phyloP scores from a whole-genome alignment of 305 asterid species.

The Fraxinus paxiana region DNA sequence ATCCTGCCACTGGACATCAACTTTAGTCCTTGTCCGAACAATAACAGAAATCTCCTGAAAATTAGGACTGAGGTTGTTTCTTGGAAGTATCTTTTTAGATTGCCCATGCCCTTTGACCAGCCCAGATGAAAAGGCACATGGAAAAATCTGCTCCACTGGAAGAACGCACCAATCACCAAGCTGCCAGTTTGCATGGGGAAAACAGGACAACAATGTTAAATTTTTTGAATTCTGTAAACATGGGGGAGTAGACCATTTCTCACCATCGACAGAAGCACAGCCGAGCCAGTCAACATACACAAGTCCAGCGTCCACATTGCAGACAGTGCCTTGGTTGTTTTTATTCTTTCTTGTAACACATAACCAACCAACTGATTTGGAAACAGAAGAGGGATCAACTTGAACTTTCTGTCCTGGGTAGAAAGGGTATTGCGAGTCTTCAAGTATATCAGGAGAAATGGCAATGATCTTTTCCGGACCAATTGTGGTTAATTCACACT shows the following conservation, averaged over 20 bases:
- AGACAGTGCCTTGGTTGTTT: slow-evolving; percentile 53
- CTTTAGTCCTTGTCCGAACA: slow-evolving; percentile 61
- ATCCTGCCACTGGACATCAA: slow-evolving; percentile 90
- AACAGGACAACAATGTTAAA: slow-evolving; percentile 57
- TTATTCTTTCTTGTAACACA: slow-evolving; percentile 50
- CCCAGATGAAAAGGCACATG: slow-evolving; percentile 23
- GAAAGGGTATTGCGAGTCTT: slow-evolving; percentile 73
- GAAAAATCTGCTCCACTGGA: slow-evolving; percentile 28
- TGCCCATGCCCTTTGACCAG: slow-evolving; percentile 26
- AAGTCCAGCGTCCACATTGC: slow-evolving; percentile 60
- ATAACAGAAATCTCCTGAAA: slow-evolving; percentile 56
- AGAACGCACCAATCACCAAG: slow-evolving; percentile 86
- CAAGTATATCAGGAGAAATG: slow-evolving; percentile 54
- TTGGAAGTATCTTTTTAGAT: slow-evolving; percentile 19
- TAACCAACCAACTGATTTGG: slow-evolving; percentile 58
- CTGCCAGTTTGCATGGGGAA: slow-evolving; percentile 73
- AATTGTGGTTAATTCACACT: slow-evolving; percentile 40
- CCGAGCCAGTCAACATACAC: slow-evolving; percentile 72
- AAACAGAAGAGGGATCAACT: slow-evolving; percentile 41
- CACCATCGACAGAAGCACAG: slow-evolving; percentile 41
- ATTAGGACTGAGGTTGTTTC: slow-evolving; percentile 22
- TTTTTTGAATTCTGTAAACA: slow-evolving; percentile 49
- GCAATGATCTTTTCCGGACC: slow-evolving; percentile 59
- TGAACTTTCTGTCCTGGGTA: slow-evolving; percentile 83
- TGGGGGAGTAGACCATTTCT: slow-evolving; percentile 43